These are phyloP conservation scores for Cordia subcordata DNA, from an alignment of 257 asterid genomes.

Conservation along the genomic window DNA sequence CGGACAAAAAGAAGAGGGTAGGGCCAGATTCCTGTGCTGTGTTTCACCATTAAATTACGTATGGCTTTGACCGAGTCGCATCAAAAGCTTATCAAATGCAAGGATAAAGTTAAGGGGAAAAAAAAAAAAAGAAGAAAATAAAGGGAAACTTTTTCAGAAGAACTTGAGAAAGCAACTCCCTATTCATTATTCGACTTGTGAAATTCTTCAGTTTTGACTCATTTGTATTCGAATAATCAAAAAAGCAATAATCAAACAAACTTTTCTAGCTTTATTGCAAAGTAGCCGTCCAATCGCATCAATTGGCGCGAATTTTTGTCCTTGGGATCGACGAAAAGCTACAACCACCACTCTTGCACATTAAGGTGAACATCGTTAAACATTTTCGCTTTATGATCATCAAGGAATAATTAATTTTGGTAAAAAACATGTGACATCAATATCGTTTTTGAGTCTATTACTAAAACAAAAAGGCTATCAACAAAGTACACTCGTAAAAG, in stretches of 20 bases:
- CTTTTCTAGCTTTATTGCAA: not conserved
- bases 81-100: not conserved
- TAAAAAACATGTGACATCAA: not conserved
- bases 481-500: not conserved
- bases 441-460: not conserved
- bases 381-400: not conserved
- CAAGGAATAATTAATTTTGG: not conserved
- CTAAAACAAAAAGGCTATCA: not conserved
- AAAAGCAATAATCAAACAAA: too few relatives aligned
- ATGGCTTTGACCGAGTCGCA: not conserved
- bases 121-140: too few relatives aligned
- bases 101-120: not conserved
- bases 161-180: not conserved
- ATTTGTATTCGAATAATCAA: too few relatives aligned
- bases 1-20: not conserved
- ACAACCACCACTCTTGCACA: not conserved
- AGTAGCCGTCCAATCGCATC: too few relatives aligned
- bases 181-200: too few relatives aligned
- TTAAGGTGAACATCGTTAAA: not conserved
- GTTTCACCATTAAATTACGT: not conserved
- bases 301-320: too few relatives aligned
- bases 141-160: not conserved
- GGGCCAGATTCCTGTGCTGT: not conserved
- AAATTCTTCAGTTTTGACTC: not conserved
- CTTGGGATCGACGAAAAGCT: not conserved